Evolutionary conservation across 495 filamentous ascomycete genomes (phyloP), one percentile per base, ranked within the genome.

Genomic region (Xanthoparmelia taractica): DNA sequence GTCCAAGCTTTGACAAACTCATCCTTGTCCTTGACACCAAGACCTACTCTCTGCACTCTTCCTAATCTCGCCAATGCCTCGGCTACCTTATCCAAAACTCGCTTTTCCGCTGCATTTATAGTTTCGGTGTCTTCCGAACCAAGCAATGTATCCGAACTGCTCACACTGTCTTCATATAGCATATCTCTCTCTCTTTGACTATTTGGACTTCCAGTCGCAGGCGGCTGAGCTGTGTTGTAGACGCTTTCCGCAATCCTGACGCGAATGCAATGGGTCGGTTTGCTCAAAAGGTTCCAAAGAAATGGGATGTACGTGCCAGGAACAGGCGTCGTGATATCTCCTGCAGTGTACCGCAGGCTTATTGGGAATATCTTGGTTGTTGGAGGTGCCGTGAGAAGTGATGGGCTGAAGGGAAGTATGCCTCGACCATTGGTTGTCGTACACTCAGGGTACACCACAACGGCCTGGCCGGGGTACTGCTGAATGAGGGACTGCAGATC

Each of bases 361-460:
- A 97, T 79, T 12, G 94, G 93, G 76, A 93, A 97, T 65, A 99
- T 89, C 70, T 84, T 85, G 6, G 82, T 83, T 38, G 81, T 73
- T 25, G 81, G 66, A 0, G 88, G 85, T 0, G 82, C 80, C 18
- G 82, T 80, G 2, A 92, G 75, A 1, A 99, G 79, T 47, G 84
- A 84, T 0, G 85, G 88, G 48, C 87, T 87, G 60, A 96, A 83
- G 0, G 90, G 87, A 8, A 99, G 75, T 68, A 97, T 93, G n/a
- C 85, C 94, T 57, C 87, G 84, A 59, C 92, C 91, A 71, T 98
- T 98, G 37, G 92, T 96, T 2, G 93, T 96, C 13, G 87, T 96
- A 76, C 87, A 89, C 72, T 97, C 93, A 5, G 93, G 91, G 75
- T 96, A 96, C 1, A 96, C 82, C 58, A 87, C 90, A 67, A 98